Conservation (phyloP, 2,329 filamentous ascomycete species). For the Penicillium hordei region DNA sequence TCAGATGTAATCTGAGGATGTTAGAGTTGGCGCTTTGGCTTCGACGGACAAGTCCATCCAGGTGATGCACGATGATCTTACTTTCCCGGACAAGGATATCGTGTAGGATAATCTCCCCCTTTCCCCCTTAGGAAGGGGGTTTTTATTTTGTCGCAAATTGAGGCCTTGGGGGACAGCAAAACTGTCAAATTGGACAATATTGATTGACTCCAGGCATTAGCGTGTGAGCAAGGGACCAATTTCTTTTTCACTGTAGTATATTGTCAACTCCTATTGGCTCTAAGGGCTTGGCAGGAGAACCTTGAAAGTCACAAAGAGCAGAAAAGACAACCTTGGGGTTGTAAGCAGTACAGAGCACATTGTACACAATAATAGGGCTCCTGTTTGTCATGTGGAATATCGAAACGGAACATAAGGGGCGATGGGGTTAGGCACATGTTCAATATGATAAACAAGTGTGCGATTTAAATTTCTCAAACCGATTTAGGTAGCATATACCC, state of each 20-base stretch:
- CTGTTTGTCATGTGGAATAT: background rate
- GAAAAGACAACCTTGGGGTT: background rate
- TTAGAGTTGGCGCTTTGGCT: background rate
- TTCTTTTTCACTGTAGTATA: background rate
- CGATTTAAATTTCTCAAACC: background rate
- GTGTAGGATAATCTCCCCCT: slow-evolving; percentile 1
- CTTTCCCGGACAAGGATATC: slow-evolving; percentile 3
- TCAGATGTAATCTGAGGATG: slow-evolving; percentile 12
- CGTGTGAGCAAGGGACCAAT: slow-evolving; percentile 6
- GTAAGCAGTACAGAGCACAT: background rate
- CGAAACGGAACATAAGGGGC: background rate
- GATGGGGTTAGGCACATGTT: background rate
- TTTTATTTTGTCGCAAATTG: background rate
- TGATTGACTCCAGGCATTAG: slow-evolving; percentile 8
- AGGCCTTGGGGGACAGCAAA: slow-evolving; percentile 9
- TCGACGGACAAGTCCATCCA: background rate
- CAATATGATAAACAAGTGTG: background rate
- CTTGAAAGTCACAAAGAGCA: background rate
- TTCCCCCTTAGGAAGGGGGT: slow-evolving; percentile 1
- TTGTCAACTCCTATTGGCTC: background rate
- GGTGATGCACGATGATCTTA: slow-evolving; percentile 3
- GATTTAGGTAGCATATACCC: background rate
- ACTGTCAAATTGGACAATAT: slow-evolving; percentile 19
- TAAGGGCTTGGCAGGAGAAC: background rate
- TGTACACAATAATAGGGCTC: background rate